phyloP scores from a whole-genome alignment of 495 filamentous ascomycete species.

The Tuber microsphaerosporum region DNA sequence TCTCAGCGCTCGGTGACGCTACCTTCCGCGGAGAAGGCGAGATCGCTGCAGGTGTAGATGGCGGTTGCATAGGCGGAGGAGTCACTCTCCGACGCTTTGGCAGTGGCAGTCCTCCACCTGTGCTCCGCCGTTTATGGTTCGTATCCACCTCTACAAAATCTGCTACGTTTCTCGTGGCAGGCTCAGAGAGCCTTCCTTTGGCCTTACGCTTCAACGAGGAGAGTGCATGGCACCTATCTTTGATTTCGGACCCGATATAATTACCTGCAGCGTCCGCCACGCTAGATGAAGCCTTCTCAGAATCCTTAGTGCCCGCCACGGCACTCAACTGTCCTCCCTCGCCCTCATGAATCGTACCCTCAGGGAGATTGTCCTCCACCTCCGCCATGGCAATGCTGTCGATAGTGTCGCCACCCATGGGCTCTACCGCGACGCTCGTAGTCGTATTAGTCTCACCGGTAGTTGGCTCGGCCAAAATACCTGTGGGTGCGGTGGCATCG shows the following conservation, averaged over 20 bases:
- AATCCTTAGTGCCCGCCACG: not conserved
- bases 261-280: not conserved
- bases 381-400: not conserved
- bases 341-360: not conserved
- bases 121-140: not conserved
- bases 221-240: not conserved
- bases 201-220: not conserved
- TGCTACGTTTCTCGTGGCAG: not conserved
- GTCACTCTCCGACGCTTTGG: not conserved
- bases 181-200: constrained; percentile 1
- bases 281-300: not conserved
- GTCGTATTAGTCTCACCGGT: not conserved
- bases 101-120: not conserved
- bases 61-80: not conserved
- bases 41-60: not conserved
- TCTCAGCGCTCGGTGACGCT: not conserved
- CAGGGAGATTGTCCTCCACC: not conserved
- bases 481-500: not conserved
- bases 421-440: not conserved
- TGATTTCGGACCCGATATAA: not conserved
- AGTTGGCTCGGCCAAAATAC: not conserved
- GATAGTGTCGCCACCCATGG: not conserved
- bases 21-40: not conserved
- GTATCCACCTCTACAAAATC: not conserved
- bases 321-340: not conserved